Conservation (phyloP, 1,139 yeast species). For the Saccharomyces hybrid region DNA sequence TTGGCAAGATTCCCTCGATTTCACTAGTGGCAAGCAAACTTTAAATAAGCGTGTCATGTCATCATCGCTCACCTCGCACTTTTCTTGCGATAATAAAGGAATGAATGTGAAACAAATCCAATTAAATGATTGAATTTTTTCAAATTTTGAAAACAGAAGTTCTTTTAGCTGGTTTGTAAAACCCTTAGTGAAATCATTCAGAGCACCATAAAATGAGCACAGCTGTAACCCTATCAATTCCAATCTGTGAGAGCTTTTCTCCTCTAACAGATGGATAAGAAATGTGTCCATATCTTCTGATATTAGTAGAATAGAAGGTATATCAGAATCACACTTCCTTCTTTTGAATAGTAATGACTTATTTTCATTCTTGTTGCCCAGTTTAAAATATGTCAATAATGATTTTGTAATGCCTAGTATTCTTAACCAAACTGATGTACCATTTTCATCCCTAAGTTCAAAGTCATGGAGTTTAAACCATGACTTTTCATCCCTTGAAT, state of each 20-base stretch:
- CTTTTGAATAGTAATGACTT: constrained; percentile 18
- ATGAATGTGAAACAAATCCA: constrained; percentile 38
- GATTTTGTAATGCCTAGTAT: constrained; percentile 15
- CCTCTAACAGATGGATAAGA: constrained; percentile 13
- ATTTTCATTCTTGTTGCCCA: not conserved
- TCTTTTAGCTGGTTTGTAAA: constrained; percentile 8
- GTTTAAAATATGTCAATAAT: constrained; percentile 13
- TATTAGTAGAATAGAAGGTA: constrained; percentile 9
- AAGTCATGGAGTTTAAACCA: constrained; percentile 19
- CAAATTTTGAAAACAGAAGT: constrained; percentile 13
- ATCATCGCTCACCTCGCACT: constrained; percentile 14
- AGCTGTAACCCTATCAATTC: constrained; percentile 19
- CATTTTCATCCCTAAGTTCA: constrained; percentile 9
- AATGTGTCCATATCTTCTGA: constrained; percentile 16
- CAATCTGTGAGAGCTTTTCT: constrained; percentile 3
- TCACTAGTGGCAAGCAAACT: constrained; percentile 42
- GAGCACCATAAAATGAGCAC: constrained; percentile 13
- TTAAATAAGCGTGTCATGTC: constrained; percentile 32
- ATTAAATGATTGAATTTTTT: constrained; percentile 25
- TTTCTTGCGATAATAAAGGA: constrained; percentile 29
- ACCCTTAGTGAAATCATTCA: constrained; percentile 4
- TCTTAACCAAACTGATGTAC: constrained; percentile 16
- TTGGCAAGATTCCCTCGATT: constrained; percentile 26
- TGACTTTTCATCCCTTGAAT: not conserved
- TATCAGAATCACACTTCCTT: not conserved